Conservation (phyloP, 306 rosid genomes). For the Amphicarpaea edgeworthii region DNA sequence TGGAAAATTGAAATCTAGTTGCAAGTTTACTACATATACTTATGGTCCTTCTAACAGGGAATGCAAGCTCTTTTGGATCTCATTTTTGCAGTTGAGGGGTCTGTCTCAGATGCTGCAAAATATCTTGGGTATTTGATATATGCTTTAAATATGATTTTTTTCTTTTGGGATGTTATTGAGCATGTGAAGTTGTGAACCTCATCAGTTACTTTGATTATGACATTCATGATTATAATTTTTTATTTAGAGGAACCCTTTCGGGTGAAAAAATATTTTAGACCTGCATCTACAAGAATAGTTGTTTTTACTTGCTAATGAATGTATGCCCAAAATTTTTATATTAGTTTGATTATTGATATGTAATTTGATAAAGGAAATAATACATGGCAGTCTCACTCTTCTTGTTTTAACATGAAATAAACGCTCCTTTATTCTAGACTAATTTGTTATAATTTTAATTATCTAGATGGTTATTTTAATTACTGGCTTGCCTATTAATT, state of each 20-base stretch:
- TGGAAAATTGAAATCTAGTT: slow-evolving; percentile 16
- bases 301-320: slow-evolving; percentile 9
- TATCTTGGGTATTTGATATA: slow-evolving; percentile 71
- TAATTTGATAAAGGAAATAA: slow-evolving; percentile 39
- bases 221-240: background rate
- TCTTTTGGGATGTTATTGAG: slow-evolving; percentile 4
- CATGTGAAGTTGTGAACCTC: slow-evolving; percentile 1
- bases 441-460: slow-evolving; percentile 4
- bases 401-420: slow-evolving; percentile 15
- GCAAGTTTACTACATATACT: slow-evolving; percentile 19
- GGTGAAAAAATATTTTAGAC: slow-evolving; percentile 10
- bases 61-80: slow-evolving; percentile 96
- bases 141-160: slow-evolving; percentile 18
- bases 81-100: slow-evolving; percentile 79
- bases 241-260: slow-evolving; percentile 6
- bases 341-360: slow-evolving; percentile 21
- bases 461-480: slow-evolving; percentile 2
- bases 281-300: background rate
- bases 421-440: slow-evolving; percentile 14
- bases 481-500: slow-evolving; percentile 6
- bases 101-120: slow-evolving; percentile 85
- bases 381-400: slow-evolving; percentile 8
- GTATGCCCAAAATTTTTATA: slow-evolving; percentile 17
- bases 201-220: slow-evolving; percentile 1
- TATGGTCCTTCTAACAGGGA: slow-evolving; percentile 63